Evolutionary conservation across 768 basidiomycete species (phyloP), one percentile per base, ranked within the genome.

Genomic region (Lenzites betulinus): DNA sequence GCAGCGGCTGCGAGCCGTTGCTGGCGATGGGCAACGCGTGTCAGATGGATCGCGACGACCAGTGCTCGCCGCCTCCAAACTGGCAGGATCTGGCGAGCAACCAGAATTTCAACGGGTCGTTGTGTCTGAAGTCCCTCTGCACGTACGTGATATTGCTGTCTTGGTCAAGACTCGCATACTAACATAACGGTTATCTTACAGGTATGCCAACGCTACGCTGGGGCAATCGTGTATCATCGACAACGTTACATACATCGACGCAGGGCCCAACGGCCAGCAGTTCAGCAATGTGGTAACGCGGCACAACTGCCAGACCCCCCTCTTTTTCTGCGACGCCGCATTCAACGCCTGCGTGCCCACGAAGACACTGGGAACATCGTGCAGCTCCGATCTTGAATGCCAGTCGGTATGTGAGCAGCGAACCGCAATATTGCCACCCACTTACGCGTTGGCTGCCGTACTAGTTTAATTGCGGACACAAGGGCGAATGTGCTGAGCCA

Each of bases 41-140:
- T 68, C 83, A 89, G 69, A 69, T 88, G 66, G 82, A 84, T 59
- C 74, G 88, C 41, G 88, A 89, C 67, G 86, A 82, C 43, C 82
- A 84, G 64, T 83, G 81, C 58, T 72, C 71, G 36, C 69, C 76
- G 16, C 77, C 77, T 43, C 52, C 69, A 57, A 67, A 84, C 72
- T 75, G 74, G 76, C 64, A 71, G 71, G 66, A 67, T 39, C 76
- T 81, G 15, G 75, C 77, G 33, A 76, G 75, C 63, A 68, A 70
- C 7, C 73, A 67, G 52, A 77, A 83, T 64, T 76, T 76, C 57
- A 83, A 84, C 63, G 84, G 84, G 8, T 78, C 83, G 9, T 72
- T 88, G 6, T 90, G 88, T 63, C 74, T 90, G 48, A 78, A 79
- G 59, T 81, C 75, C 35, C 71, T 69, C 5, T 89, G 88, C 81